Percentiles rank a stretch among this genome's conserved stretches.
Conservation (phyloP, 441 rosid species). For the Pelargonium cotyledonis region DNA sequence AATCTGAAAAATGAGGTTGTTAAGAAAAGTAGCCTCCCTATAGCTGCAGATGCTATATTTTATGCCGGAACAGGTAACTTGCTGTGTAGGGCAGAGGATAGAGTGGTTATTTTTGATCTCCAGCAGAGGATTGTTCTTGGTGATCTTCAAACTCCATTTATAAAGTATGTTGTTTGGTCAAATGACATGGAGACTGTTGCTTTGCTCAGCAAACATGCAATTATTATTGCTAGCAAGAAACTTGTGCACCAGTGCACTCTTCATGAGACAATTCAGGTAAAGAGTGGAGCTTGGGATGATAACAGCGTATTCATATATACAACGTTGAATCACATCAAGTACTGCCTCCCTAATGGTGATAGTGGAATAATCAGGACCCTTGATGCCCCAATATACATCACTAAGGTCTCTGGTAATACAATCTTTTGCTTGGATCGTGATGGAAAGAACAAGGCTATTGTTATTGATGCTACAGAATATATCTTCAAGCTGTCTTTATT, state of each 20-base stretch:
- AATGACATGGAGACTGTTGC: slow-evolving; percentile 83
- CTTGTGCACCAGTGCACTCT: slow-evolving; percentile 70
- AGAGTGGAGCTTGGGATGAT: slow-evolving; percentile 91
- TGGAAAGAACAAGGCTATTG: slow-evolving; percentile 63
- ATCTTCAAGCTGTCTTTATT: slow-evolving; percentile 68
- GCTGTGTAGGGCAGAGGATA: slow-evolving; percentile 74
- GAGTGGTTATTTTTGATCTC: slow-evolving; percentile 66
- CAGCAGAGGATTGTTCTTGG: slow-evolving; percentile 76
- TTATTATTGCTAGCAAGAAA: slow-evolving; percentile 65
- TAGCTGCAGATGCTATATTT: slow-evolving; percentile 67
- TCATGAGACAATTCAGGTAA: slow-evolving; percentile 76
- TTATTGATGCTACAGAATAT: slow-evolving; percentile 77
- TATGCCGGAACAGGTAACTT: slow-evolving; percentile 81
- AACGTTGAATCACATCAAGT: slow-evolving; percentile 71
- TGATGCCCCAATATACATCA: slow-evolving; percentile 72
- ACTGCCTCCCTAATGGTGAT: slow-evolving; percentile 85
- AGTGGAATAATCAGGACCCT: slow-evolving; percentile 74
- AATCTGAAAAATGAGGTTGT: slow-evolving; percentile 73
- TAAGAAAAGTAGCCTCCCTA: slow-evolving; percentile 54
- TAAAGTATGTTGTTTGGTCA: slow-evolving; percentile 74
- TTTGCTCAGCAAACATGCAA: slow-evolving; percentile 78
- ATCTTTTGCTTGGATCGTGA: slow-evolving; percentile 78
- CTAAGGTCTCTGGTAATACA: slow-evolving; percentile 61
- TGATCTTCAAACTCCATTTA: slow-evolving; percentile 67
- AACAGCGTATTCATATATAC: slow-evolving; percentile 77